Evolutionary conservation across 345 rosid species (phyloP), one percentile per base, ranked within the genome.

Genomic region (Chamaenerion angustifolium): DNA sequence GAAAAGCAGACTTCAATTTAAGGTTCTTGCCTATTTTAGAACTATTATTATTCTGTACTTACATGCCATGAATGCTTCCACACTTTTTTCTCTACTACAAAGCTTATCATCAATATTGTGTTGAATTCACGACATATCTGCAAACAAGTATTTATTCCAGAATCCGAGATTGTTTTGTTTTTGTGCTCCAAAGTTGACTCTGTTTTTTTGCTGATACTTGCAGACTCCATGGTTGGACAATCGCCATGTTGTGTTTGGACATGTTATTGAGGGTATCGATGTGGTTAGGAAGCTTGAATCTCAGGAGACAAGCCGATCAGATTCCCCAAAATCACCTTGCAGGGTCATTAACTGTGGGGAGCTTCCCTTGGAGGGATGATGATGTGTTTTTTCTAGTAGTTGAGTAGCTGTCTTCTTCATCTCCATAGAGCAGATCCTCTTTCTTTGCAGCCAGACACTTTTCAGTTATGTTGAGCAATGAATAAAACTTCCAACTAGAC

Each of bases 151-250:
- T 31, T 31, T 4, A 31, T 31, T 31, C 8, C 37, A 31, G 6
- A 31, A 31, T 31, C 4, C 4, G 25, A 21, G 25, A 21, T 21
- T 21, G 6, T 0, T 31, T 31, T 31, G n/a, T 31, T 4, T 31
- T 31, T 31, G 6, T 31, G 37, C 37, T 31, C 37, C 37, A 31
- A 31, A 31, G 37, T 31, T 10, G 4, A 49, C 0, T 19, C 8
- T 43, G 4, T 42, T 9, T 43, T n/a, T 2, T 43, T 17, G 15
- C 13, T 35, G 48, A 17, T 10, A 56, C 44, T 55, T 54, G 49
- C 59, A 78, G 89, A 78, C 89, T 52, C 73, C 88, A 9, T 90
- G 98, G 98, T 68, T 86, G 75, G 95, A 90, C 70, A 69, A 78
- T 57, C 82, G 88, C 46, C 95, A 90, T 52, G 98, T 90, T 51